phyloP scores from a whole-genome alignment of 495 filamentous ascomycete species.

The Hypoxylon cercidicola region DNA sequence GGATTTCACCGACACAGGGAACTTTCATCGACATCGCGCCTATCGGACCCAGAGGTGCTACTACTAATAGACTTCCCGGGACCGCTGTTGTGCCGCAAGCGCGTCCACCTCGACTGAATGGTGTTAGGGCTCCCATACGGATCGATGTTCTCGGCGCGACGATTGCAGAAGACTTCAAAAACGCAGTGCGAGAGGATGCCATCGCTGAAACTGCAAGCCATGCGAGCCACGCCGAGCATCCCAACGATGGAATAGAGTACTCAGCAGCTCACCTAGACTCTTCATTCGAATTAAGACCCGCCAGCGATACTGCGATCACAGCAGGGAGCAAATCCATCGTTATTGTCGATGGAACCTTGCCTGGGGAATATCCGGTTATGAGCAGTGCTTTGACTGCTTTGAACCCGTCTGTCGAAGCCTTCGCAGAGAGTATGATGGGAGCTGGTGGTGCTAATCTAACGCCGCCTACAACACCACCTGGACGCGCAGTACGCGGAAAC shows the following conservation, averaged over 20 bases:
- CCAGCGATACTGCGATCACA: slow-evolving; percentile 68
- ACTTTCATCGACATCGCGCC: slow-evolving; percentile 61
- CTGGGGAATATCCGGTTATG: slow-evolving; percentile 56
- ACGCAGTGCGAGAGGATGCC: slow-evolving; percentile 68
- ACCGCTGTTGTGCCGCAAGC: slow-evolving; percentile 66
- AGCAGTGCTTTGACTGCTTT: slow-evolving; percentile 55
- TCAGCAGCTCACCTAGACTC: slow-evolving; percentile 53
- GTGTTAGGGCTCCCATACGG: slow-evolving; percentile 55
- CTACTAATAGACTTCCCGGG: slow-evolving; percentile 61
- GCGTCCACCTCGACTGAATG: slow-evolving; percentile 54
- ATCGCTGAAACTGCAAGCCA: slow-evolving; percentile 50
- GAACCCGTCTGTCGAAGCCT: slow-evolving; percentile 60
- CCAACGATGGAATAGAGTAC: slow-evolving; percentile 46
- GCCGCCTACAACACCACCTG: slow-evolving; percentile 65
- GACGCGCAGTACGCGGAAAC: slow-evolving; percentile 43
- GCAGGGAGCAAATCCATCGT: slow-evolving; percentile 86
- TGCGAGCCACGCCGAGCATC: slow-evolving; percentile 9
- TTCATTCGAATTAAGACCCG: slow-evolving; percentile 47
- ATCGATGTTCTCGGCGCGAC: slow-evolving; percentile 86
- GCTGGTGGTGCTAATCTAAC: slow-evolving; percentile 57
- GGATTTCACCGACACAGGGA: slow-evolving; percentile 57
- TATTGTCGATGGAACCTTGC: slow-evolving; percentile 79
- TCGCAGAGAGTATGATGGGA: slow-evolving; percentile 58
- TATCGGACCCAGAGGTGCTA: slow-evolving; percentile 61
- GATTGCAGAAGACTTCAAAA: slow-evolving; percentile 76